These are phyloP conservation scores for Xerocomus nothofagi DNA, from an alignment of 1,284 basidiomycete species.

Conservation along the genomic window DNA sequence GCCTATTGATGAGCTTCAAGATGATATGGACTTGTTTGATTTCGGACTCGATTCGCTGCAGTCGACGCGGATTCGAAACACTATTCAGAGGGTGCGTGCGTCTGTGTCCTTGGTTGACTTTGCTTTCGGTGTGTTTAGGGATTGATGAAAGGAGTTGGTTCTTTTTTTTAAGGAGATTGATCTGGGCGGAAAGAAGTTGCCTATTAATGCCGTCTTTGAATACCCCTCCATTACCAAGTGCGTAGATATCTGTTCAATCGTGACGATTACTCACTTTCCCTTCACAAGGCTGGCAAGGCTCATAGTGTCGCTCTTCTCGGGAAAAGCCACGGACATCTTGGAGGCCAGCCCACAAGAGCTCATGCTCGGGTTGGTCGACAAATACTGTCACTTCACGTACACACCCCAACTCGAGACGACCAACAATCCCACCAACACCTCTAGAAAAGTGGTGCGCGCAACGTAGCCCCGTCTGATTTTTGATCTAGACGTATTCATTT, in stretches of 20 bases:
- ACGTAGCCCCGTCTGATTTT: not conserved
- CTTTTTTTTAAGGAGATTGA: constrained; percentile 20
- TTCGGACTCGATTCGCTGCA: constrained; percentile 60
- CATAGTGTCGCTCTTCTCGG: constrained; percentile 16
- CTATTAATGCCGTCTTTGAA: constrained; percentile 28
- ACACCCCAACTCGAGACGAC: not conserved
- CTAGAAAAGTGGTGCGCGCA: constrained; percentile 22
- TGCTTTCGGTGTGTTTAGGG: not conserved
- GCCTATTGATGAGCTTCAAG: constrained; percentile 25
- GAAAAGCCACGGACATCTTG: constrained; percentile 3
- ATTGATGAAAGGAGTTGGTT: not conserved
- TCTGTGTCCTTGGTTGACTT: not conserved
- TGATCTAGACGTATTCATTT: not conserved
- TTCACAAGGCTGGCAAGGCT: constrained; percentile 23
- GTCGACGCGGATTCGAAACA: constrained; percentile 53
- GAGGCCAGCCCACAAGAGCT: constrained; percentile 14
- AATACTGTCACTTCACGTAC: constrained; percentile 24
- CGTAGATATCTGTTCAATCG: not conserved
- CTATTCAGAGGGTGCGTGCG: constrained; percentile 40
- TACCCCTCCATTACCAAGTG: constrained; percentile 29
- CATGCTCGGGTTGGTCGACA: constrained; percentile 30
- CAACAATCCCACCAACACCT: not conserved
- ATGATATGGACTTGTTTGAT: constrained; percentile 40
- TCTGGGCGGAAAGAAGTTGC: constrained; percentile 24
- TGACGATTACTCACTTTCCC: not conserved